phyloP scores from a whole-genome alignment of 129 eudicot genomes.

The Ambrosia artemisiifolia region DNA sequence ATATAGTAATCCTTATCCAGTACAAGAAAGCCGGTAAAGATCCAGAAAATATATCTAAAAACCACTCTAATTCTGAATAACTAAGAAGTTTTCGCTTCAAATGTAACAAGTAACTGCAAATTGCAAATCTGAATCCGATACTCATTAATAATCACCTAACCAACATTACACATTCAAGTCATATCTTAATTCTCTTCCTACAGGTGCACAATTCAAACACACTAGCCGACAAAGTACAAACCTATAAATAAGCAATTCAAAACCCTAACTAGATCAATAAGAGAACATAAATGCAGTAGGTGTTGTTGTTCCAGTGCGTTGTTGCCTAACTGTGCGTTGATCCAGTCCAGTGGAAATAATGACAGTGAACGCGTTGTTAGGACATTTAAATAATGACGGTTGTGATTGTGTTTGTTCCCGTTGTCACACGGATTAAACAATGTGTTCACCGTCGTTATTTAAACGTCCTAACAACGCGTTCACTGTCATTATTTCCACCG shows the following conservation, averaged over 20 bases:
- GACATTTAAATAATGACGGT: too few relatives aligned
- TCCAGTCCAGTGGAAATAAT: too few relatives aligned
- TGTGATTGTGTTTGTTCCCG: too few relatives aligned
- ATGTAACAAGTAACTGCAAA: not conserved
- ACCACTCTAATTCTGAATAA: not conserved
- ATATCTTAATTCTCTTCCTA: slow-evolving; percentile 4
- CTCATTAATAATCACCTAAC: slow-evolving; percentile 1
- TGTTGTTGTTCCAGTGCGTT: too few relatives aligned
- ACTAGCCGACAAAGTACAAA: not conserved
- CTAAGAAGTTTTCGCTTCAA: not conserved
- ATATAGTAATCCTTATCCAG: not conserved
- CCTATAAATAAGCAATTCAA: slow-evolving; percentile 4
- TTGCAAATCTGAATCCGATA: slow-evolving; percentile 5
- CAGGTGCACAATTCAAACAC: not conserved
- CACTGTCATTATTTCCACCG: too few relatives aligned
- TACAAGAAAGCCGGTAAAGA: slow-evolving; percentile 1
- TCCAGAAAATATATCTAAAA: not conserved
- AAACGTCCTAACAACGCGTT: too few relatives aligned
- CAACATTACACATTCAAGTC: slow-evolving; percentile 8
- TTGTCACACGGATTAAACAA: too few relatives aligned
- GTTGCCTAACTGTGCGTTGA: too few relatives aligned
- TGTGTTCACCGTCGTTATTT: too few relatives aligned
- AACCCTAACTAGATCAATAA: not conserved
- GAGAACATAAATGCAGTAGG: too few relatives aligned
- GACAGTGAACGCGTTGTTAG: too few relatives aligned